Percentiles rank a stretch among this genome's conserved stretches.
These are phyloP conservation scores for Oxytropis ochrocephala DNA, from an alignment of 306 rosid species.

Conservation along the genomic window DNA sequence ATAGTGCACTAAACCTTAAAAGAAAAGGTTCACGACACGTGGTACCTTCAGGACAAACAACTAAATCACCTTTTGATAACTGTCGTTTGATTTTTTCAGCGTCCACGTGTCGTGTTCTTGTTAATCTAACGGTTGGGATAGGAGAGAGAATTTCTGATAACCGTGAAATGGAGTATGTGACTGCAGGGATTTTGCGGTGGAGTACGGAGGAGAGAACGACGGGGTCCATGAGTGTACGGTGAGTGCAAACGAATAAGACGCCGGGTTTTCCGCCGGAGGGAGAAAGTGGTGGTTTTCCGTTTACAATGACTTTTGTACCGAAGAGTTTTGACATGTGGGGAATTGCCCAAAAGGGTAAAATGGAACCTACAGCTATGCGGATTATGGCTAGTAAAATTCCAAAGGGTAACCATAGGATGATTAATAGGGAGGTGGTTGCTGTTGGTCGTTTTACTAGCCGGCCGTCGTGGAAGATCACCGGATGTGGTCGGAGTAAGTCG, in stretches of 20 bases:
- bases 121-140: constrained; percentile 71
- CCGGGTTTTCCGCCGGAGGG: constrained; percentile 34
- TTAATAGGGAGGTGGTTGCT: constrained; percentile 53
- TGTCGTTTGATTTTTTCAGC: constrained; percentile 56
- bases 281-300: constrained; percentile 63
- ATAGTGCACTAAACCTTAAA: constrained; percentile 65
- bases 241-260: constrained; percentile 88
- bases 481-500: constrained; percentile 50
- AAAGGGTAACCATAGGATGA: constrained; percentile 89
- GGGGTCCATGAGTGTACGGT: constrained; percentile 91
- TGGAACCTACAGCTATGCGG: constrained; percentile 40
- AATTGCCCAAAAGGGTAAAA: constrained; percentile 55
- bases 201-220: constrained; percentile 71
- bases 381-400: constrained; percentile 60
- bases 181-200: constrained; percentile 62
- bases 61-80: constrained; percentile 64
- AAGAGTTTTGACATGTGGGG: constrained; percentile 41
- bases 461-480: constrained; percentile 96
- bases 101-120: constrained; percentile 58
- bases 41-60: constrained; percentile 92
- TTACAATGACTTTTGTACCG: constrained; percentile 59
- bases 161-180: constrained; percentile 84
- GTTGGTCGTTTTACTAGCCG: constrained; percentile 91
- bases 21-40: constrained; percentile 97
- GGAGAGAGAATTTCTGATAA: constrained; percentile 78